phyloP scores from a whole-genome alignment of 352 stramenopile genomes.

The Phytophthora melonis region DNA sequence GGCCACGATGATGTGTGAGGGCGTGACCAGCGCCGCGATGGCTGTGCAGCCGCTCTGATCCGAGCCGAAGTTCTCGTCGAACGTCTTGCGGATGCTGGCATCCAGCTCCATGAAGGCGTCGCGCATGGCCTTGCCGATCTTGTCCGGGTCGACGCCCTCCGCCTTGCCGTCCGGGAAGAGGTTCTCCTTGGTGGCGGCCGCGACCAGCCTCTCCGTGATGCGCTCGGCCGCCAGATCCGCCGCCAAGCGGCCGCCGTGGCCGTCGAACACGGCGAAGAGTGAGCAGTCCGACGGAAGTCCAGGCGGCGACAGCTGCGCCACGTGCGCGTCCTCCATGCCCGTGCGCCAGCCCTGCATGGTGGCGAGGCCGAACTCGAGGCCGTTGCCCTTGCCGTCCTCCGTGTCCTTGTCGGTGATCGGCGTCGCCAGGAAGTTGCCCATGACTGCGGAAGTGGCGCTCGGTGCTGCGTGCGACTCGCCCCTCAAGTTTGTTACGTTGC shows the following conservation, averaged over 20 bases:
- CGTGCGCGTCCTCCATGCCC: constrained; percentile 86
- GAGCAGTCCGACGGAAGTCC: constrained; percentile 59
- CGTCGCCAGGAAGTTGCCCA: constrained; percentile 86
- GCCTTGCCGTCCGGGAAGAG: constrained; percentile 45
- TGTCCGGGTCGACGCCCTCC: constrained; percentile 49
- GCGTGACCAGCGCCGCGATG: constrained; percentile 75
- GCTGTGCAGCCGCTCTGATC: constrained; percentile 85
- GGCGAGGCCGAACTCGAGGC: constrained; percentile 68
- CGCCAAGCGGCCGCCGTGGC: constrained; percentile 70
- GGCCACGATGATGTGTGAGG: constrained; percentile 78
- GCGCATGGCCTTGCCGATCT: constrained; percentile 66
- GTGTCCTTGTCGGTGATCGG: constrained; percentile 87
- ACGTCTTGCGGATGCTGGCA: constrained; percentile 59
- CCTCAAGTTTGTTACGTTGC: constrained; percentile 17
- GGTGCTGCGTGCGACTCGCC: background rate
- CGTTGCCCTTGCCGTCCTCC: constrained; percentile 56
- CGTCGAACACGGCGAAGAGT: constrained; percentile 86
- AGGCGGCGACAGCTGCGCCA: constrained; percentile 58
- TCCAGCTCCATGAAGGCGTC: constrained; percentile 79
- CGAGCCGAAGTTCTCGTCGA: constrained; percentile 56
- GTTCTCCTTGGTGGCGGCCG: constrained; percentile 49
- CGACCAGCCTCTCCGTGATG: constrained; percentile 48
- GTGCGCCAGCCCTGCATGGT: constrained; percentile 88
- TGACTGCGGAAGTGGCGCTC: constrained; percentile 28
- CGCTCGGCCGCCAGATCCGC: constrained; percentile 62